Evolutionary conservation across 305 asterid genomes (phyloP).

Genomic region (Solanum hybrid): DNA sequence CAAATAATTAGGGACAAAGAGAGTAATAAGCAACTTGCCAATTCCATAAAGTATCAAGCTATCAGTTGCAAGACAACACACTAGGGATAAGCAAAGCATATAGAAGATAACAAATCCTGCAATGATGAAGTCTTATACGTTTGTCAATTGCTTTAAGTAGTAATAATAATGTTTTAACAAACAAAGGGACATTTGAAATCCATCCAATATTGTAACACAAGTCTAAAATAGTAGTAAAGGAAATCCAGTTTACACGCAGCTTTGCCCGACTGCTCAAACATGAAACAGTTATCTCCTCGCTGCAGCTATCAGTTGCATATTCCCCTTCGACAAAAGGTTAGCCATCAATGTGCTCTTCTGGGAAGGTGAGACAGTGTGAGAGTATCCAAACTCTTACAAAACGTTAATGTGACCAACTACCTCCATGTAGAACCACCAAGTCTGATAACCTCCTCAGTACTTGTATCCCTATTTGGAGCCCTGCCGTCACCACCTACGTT

Average conservation of each 20-base stretch:
- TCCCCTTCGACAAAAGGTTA: neutral
- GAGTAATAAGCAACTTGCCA: neutral
- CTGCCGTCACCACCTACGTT: slow-evolving; percentile 33
- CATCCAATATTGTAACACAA: neutral
- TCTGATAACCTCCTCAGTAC: slow-evolving; percentile 80
- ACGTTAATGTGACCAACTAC: slow-evolving; percentile 19
- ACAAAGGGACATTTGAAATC: neutral
- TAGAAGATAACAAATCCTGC: neutral
- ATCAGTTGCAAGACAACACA: neutral
- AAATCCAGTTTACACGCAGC: neutral
- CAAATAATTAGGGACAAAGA: too few species aligned
- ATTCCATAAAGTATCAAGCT: neutral
- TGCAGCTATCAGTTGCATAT: neutral
- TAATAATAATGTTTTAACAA: neutral
- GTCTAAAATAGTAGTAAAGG: neutral
- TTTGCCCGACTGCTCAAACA: neutral
- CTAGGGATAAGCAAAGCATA: neutral
- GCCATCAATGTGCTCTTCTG: neutral
- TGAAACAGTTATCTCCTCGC: neutral
- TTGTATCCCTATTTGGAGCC: slow-evolving; percentile 35
- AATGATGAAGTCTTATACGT: neutral
- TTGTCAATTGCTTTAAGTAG: neutral
- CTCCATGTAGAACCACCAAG: slow-evolving; percentile 92
- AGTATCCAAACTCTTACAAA: neutral
- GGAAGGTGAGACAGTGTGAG: neutral